Evolutionary conservation across 106 monocot genomes (phyloP).

Genomic region (Dendrobium huoshanense): DNA sequence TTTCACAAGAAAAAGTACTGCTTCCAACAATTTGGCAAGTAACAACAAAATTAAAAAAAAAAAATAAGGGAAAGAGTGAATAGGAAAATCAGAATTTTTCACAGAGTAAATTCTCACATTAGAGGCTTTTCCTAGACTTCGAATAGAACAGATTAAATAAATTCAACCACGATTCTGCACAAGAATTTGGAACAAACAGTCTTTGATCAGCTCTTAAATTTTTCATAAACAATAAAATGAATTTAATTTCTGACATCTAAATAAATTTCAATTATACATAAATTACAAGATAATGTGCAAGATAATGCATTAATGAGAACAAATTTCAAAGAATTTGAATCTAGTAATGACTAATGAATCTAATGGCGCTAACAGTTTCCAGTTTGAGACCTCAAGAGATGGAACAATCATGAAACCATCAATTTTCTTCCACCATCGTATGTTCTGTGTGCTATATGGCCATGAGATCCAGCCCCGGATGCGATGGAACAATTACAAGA

Average conservation of each 20-base stretch:
- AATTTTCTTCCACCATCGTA: constrained; percentile 9
- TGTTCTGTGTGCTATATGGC: background rate
- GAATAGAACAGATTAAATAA: background rate
- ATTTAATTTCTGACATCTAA: constrained; percentile 37
- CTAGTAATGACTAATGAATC: constrained; percentile 17
- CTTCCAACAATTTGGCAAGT: no score
- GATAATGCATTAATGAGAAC: constrained; percentile 31
- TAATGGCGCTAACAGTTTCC: constrained; percentile 20
- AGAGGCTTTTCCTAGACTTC: no score
- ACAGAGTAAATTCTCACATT: no score
- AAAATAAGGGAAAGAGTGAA: no score
- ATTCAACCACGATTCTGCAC: background rate
- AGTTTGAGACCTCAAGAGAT: constrained; percentile 24
- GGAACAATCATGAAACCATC: constrained; percentile 18
- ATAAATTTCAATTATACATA: constrained; percentile 40
- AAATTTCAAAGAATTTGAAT: constrained; percentile 33
- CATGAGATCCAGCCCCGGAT: constrained; percentile 14
- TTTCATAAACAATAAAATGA: constrained; percentile 16
- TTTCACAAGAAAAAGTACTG: no score
- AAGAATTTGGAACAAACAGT: background rate
- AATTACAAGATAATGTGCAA: constrained; percentile 34
- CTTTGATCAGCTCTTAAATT: background rate
- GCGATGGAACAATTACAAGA: constrained; percentile 15
- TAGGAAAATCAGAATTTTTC: no score
- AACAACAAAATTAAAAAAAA: no score